Evolutionary conservation across 2,329 filamentous ascomycete species (phyloP).

Genomic region (Arthroderma sp.): DNA sequence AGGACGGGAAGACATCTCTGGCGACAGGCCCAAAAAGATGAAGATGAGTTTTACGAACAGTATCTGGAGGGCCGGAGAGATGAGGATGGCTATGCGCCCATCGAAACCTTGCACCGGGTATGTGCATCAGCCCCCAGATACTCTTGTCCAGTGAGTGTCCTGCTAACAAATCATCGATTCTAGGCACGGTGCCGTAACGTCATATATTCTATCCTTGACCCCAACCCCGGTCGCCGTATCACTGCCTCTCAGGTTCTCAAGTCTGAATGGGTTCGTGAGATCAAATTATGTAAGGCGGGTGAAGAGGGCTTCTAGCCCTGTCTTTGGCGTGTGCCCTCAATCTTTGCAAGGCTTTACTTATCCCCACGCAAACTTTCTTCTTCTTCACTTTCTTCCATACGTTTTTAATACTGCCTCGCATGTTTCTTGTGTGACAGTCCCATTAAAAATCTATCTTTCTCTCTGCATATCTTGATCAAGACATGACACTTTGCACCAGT

Average conservation of each 20-base stretch:
- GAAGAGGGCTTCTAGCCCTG: conserved; percentile 74
- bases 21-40: conserved; percentile 91
- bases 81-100: conserved; percentile 90
- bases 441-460: no score
- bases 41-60: conserved; percentile 92
- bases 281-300: conserved; percentile 90
- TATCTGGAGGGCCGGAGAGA: conserved; percentile 88
- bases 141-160: no score
- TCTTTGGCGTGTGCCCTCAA: no score
- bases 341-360: no score
- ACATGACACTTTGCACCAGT: no score
- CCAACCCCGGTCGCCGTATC: conserved; percentile 81
- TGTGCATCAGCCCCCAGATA: conserved; percentile 25
- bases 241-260: conserved; percentile 94
- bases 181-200: conserved; percentile 95
- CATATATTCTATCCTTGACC: conserved; percentile 96
- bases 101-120: conserved; percentile 89
- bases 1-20: conserved; percentile 88
- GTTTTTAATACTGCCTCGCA: no score
- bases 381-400: no score
- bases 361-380: no score
- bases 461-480: no score
- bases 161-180: not conserved
- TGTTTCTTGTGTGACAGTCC: no score
- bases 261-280: conserved; percentile 96